Evolutionary conservation across 179 eudicot genomes (phyloP), one percentile per base, ranked within the genome.

Genomic region (Beta macrorhiza): DNA sequence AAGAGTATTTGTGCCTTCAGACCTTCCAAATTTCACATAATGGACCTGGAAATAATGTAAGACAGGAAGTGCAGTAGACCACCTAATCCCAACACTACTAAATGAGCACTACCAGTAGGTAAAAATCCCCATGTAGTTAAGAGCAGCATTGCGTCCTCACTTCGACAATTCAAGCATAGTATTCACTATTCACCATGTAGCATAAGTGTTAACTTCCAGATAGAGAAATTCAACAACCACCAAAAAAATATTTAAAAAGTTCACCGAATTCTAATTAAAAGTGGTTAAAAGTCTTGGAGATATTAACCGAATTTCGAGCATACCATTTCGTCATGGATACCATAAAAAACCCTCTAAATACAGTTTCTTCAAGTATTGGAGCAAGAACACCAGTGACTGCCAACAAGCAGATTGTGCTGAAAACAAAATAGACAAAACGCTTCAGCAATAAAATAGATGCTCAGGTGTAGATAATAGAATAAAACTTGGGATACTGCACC

Each of bases 261-360:
- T 32, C 14, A 22, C 7, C 13, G 75, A 42, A 12, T 13, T 32
- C 62, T 67, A 0, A 2, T 19, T 56, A 14, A n/a, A 5, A 51
- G 67, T 12, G 44, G 55, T 16, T 68, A 4, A 5, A 44, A 9
- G 47, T 74, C 19, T 53, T 5, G n/a, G 49, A 47, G 13, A 81
- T 10, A 14, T 56, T 74, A 29, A 5, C 13, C 8, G 32, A 20
- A 3, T 67, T 45, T 52, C 53, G n/a, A 55, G 32, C 63, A 62
- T 96, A 96, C 99, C 98, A 94, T 78, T 92, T 87, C 72, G 99
- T 94, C 67, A 96, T 88, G 62, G 98, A 87, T 62, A 89, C 91
- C 99, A 96, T 89, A 29, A 96, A 86, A 89, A 94, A 96, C 67
- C 99, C 99, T 80, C 98, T 89, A 82, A 96, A 96, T 74, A 96